Percentiles rank a stretch among this genome's conserved stretches.
phyloP scores from a whole-genome alignment of 306 rosid species.

The Crotalaria pallida region DNA sequence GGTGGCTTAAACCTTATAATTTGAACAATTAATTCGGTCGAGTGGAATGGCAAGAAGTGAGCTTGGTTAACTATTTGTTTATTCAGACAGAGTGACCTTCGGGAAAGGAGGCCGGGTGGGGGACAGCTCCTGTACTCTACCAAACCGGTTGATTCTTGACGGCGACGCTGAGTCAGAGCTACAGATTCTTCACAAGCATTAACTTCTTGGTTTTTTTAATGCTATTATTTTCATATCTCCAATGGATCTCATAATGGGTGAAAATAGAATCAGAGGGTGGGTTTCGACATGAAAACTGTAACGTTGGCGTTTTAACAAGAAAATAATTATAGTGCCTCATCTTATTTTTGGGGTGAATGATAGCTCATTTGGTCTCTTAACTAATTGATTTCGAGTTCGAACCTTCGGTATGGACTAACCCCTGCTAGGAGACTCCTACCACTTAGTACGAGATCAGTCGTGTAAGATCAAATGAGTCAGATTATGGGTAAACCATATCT shows the following conservation, averaged over 20 bases:
- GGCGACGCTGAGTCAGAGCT: constrained; percentile 22
- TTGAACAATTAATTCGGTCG: not conserved
- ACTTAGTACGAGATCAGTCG: too few relatives aligned
- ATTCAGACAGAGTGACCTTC: constrained; percentile 1
- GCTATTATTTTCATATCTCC: not conserved
- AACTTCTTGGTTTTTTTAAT: not conserved
- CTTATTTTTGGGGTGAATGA: too few relatives aligned
- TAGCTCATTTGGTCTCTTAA: too few relatives aligned
- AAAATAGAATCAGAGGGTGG: not conserved
- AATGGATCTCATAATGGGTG: not conserved
- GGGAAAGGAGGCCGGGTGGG: constrained; percentile 17
- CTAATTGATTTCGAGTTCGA: too few relatives aligned
- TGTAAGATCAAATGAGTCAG: too few relatives aligned
- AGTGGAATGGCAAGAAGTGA: not conserved
- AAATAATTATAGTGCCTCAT: too few relatives aligned
- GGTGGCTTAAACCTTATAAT: not conserved
- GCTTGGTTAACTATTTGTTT: not conserved
- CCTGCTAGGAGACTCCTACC: too few relatives aligned
- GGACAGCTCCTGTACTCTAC: constrained; percentile 23
- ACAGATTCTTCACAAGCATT: constrained; percentile 19
- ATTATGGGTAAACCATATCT: too few relatives aligned
- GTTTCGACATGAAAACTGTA: too few relatives aligned
- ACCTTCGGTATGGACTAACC: too few relatives aligned
- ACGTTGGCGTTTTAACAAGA: too few relatives aligned
- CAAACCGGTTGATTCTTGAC: constrained; percentile 34